Conservation (phyloP, 2,329 filamentous ascomycete genomes). For the Hypoxylon sp. region DNA sequence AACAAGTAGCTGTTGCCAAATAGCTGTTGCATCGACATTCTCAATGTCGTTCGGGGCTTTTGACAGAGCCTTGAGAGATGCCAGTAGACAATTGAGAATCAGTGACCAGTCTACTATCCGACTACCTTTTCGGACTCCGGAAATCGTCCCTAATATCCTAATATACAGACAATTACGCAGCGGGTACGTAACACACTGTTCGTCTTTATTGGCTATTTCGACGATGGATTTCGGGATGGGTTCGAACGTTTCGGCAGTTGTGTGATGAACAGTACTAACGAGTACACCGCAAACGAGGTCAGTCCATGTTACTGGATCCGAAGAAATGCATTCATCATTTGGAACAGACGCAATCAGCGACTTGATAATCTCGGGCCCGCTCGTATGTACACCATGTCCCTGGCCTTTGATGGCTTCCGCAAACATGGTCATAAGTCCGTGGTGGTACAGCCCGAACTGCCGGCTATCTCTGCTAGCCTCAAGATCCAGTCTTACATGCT, state of each 20-base stretch:
- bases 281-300: slow-evolving; percentile 82
- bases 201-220: slow-evolving; percentile 62
- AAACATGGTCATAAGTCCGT: slow-evolving; percentile 93
- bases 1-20: slow-evolving; percentile 73
- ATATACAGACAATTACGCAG: slow-evolving; percentile 65
- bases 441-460: slow-evolving; percentile 79
- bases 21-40: slow-evolving; percentile 51
- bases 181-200: slow-evolving; percentile 53
- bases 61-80: slow-evolving; percentile 65
- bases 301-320: slow-evolving; percentile 67
- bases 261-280: slow-evolving; percentile 86
- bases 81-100: slow-evolving; percentile 70
- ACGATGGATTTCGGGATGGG: slow-evolving; percentile 75
- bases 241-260: slow-evolving; percentile 79
- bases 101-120: slow-evolving; percentile 80
- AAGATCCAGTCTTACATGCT: slow-evolving; percentile 80
- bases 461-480: slow-evolving; percentile 65
- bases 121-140: slow-evolving; percentile 85
- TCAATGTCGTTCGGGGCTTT: slow-evolving; percentile 58
- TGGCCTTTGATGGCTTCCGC: slow-evolving; percentile 82
- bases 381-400: slow-evolving; percentile 72
- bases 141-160: slow-evolving; percentile 75
- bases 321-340: slow-evolving; percentile 64
- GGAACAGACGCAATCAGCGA: slow-evolving; percentile 67
- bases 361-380: slow-evolving; percentile 67